Base-by-base conservation (phyloP, 768 basidiomycete genomes). In the Chalciporus pseudorubinellus region DNA sequence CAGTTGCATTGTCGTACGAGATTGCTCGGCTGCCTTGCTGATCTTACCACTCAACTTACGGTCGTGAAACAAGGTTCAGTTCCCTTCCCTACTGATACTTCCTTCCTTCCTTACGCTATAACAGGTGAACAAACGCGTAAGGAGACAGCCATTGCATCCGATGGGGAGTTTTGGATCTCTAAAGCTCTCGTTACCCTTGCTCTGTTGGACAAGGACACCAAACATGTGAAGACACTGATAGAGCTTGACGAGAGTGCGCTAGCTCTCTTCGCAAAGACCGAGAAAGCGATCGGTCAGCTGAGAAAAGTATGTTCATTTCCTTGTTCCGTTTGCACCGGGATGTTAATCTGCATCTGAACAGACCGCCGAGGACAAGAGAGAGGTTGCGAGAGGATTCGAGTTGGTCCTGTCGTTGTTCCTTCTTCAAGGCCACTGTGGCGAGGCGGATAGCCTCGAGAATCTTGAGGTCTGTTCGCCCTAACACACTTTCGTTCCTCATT, bases 81-180 rank as follows among this genome's bases (percentile, higher is more conserved):
- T 38, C 39, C 29, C 20, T 31, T 29, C 21, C 39, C 14, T 4
- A 29, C 20, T 31, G 19, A 26, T 31, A n/a, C 34, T 26, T 1
- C 34, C 48, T 14, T 26, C 16, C 49, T 34, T 44, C 38, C 12
- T 63, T 28, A 59, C 28, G 5, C 16, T 2, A 1, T 10, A 6
- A 44, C 33, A 65, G 74, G 74, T 31, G 79, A 81, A 38, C 82
- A 79, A 55, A 68, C 75, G 1, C 67, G 67, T 19, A 87, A 84
- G 64, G 63, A 76, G n/a, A 66, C 79, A 16, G 86, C 80, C 2
- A 79, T 81, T 19, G 80, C 87, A 33, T 78, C 82, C 7, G 80
- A 89, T 51, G 90, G 91, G 24, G 78, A 85, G 59, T 82, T 90
- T 54, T 97, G 93, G 93, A 74, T 89, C 9, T 76, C 82, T 3